Evolutionary conservation across 2,329 filamentous ascomycete genomes (phyloP), one percentile per base, ranked within the genome.

Genomic region (Aspergillus amoenus): DNA sequence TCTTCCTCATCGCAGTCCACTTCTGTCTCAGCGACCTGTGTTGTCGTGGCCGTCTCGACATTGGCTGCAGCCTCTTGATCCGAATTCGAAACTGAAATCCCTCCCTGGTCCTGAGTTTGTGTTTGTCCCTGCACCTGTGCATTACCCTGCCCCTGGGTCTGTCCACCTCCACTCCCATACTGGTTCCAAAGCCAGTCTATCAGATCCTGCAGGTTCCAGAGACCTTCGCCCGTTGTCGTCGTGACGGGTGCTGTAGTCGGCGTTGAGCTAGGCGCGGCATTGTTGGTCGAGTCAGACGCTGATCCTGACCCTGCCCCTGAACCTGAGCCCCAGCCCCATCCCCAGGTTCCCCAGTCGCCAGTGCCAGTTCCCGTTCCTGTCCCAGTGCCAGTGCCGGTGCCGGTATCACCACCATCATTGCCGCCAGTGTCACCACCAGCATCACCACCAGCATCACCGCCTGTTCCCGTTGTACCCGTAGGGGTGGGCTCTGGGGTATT

Each of bases 181-280:
- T 21, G 40, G 13, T n/a, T 41, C 40, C 27, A 34, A 40, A 55
- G 39, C 53, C 53, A 55, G n/a, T 55, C 40, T 9, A 55, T 15
- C 40, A 55, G 22, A 39, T 55, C 53, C 27, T 55, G 39, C 15
- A 55, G 42, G 21, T 48, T 55, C n/a, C 32, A 48, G 12, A 48
- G 18, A 21, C 22, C 22, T 21, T 34, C 15, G 6, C 45, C 45
- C 6, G 39, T 34, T 6, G 27, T n/a, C 11, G 44, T 50, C 7
- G 45, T 55, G 2, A 48, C 45, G 4, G 45, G 30, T 6, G 39
- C 27, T 3, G 40, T 1, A 15, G 52, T 43, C 2, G 22, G 21
- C 3, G 32, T 18, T 5, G 27, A n/a, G n/a, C 34, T n/a, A 13
- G n/a, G 7, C 27, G 27, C 15, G 4, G n/a, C 27, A 30, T 30